phyloP scores from a whole-genome alignment of 306 rosid species.

The Inga leiocalycina region DNA sequence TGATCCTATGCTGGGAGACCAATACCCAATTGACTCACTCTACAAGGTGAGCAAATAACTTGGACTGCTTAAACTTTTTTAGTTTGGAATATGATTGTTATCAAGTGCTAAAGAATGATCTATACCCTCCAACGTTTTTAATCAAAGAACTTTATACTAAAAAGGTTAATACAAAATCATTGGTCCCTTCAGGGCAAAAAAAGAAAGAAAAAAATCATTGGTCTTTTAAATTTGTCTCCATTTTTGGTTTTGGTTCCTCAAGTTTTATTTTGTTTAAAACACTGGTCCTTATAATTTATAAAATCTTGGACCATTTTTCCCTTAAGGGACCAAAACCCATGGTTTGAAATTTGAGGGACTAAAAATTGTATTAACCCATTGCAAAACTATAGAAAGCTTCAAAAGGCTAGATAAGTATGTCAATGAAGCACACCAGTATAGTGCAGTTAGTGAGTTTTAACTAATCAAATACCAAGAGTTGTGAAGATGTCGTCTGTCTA shows the following conservation, averaged over 20 bases:
- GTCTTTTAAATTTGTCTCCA: too few species aligned
- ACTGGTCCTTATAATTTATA: too few species aligned
- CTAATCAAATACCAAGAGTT: neutral
- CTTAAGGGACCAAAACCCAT: too few species aligned
- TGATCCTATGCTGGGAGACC: conserved; percentile 44
- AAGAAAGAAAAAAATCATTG: too few species aligned
- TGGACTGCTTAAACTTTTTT: neutral
- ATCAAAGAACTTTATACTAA: neutral
- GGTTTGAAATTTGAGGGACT: too few species aligned
- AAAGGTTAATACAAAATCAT: too few species aligned
- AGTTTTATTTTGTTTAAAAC: too few species aligned
- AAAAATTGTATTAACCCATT: too few species aligned
- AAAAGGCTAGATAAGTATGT: neutral
- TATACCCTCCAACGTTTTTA: neutral
- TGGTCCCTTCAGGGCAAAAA: too few species aligned
- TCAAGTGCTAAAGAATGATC: neutral
- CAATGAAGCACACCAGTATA: neutral
- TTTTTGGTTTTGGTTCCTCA: too few species aligned
- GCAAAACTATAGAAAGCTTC: neutral
- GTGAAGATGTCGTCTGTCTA: neutral
- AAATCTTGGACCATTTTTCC: too few species aligned
- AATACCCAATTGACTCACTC: conserved; percentile 45
- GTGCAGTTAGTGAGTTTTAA: neutral
- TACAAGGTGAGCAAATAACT: conserved; percentile 47
- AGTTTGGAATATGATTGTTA: neutral